Percentiles rank a stretch among this genome's conserved stretches.
These are phyloP conservation scores for Scutellaria minor DNA, from an alignment of 257 asterid genomes.

Conservation along the genomic window DNA sequence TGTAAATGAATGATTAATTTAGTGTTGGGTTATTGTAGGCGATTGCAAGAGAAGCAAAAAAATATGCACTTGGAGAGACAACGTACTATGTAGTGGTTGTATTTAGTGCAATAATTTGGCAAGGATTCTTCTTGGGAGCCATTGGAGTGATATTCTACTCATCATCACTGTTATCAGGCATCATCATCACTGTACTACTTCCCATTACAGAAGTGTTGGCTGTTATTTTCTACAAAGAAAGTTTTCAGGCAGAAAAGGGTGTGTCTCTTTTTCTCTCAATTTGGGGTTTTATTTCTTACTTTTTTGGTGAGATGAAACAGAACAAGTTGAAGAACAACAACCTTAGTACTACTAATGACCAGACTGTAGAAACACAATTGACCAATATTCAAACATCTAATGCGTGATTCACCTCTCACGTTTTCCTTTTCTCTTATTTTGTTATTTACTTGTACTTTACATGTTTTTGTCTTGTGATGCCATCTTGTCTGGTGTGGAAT, in stretches of 20 bases:
- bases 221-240: constrained; percentile 45
- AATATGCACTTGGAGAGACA: constrained; percentile 48
- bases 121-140: constrained; percentile 51
- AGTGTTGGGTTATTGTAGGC: constrained; percentile 40
- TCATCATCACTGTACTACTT: constrained; percentile 35
- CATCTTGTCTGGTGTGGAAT: too few relatives aligned
- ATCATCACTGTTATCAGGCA: constrained; percentile 47
- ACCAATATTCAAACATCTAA: neutral
- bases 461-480: too few relatives aligned
- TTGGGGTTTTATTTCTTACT: constrained; percentile 51
- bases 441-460: too few relatives aligned
- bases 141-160: constrained; percentile 55
- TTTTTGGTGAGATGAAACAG: constrained; percentile 35
- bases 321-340: constrained; percentile 7
- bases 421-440: neutral
- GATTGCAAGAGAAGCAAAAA: constrained; percentile 50
- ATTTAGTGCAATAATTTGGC: constrained; percentile 47
- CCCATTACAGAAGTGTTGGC: constrained; percentile 45
- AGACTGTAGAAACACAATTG: neutral
- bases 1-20: too few relatives aligned
- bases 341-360: neutral
- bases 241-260: constrained; percentile 47
- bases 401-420: neutral
- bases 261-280: constrained; percentile 47
- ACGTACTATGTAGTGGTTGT: constrained; percentile 47